Conservation (phyloP, 352 stramenopile genomes). For the Phytophthora pini region DNA sequence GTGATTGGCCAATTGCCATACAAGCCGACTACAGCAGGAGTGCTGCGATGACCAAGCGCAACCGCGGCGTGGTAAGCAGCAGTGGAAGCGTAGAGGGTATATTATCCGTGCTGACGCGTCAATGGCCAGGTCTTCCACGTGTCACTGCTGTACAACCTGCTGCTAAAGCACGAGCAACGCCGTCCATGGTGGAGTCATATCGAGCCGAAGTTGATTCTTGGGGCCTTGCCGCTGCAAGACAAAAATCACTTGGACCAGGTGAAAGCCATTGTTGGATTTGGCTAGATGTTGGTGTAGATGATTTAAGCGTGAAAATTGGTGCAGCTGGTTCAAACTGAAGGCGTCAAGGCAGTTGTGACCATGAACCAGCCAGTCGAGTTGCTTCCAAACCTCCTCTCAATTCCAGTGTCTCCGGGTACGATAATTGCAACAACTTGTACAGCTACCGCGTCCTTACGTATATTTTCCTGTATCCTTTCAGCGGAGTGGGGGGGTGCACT, state of each 20-base stretch:
- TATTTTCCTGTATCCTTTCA: constrained; percentile 13
- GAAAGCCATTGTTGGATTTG: background rate
- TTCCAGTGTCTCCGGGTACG: constrained; percentile 64
- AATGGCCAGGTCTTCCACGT: constrained; percentile 66
- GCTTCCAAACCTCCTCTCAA: constrained; percentile 67
- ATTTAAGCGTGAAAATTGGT: background rate
- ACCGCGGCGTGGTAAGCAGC: constrained; percentile 42
- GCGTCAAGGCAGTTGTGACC: constrained; percentile 74
- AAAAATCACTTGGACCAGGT: constrained; percentile 61
- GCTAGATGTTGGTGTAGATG: background rate
- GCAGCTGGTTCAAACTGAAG: constrained; percentile 59
- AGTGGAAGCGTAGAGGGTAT: background rate
- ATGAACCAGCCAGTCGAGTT: constrained; percentile 81
- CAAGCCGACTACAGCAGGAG: no score
- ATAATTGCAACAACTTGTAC: background rate
- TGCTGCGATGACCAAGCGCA: constrained; percentile 16
- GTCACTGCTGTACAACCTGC: constrained; percentile 83
- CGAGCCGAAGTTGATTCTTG: constrained; percentile 67
- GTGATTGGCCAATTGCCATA: no score
- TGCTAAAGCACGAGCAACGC: constrained; percentile 44
- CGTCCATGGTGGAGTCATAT: constrained; percentile 83
- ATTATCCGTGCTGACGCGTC: constrained; percentile 1
- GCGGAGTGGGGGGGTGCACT: constrained; percentile 58
- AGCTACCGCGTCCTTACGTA: no score
- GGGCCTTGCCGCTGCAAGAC: constrained; percentile 66